phyloP scores from a whole-genome alignment of 768 basidiomycete species.

The Kwoniella mangroviensis region DNA sequence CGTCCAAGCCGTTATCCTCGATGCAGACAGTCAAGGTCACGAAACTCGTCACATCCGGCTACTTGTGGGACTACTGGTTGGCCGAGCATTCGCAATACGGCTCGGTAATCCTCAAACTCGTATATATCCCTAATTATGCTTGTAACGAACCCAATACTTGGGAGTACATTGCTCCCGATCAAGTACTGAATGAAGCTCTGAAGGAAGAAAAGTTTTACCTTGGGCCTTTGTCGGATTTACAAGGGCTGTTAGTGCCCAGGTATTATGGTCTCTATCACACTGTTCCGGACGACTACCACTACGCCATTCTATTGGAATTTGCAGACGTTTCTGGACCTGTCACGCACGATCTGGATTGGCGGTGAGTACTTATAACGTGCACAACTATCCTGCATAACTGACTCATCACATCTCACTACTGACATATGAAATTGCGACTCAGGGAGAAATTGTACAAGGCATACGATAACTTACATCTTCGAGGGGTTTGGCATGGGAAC shows the following conservation, averaged over 20 bases:
- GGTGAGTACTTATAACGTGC: neutral
- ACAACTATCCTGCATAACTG: neutral
- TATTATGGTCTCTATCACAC: neutral
- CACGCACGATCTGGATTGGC: neutral
- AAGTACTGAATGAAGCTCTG: neutral
- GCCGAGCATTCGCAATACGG: neutral
- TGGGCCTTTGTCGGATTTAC: neutral
- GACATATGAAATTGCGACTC: too few species aligned
- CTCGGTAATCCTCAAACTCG: neutral
- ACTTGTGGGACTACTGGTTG: constrained; percentile 9
- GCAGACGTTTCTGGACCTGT: neutral
- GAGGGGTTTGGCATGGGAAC: neutral
- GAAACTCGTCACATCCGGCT: neutral
- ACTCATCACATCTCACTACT: neutral
- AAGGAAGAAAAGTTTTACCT: neutral
- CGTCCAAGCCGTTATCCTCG: neutral
- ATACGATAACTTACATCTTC: neutral
- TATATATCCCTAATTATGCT: neutral
- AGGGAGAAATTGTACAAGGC: neutral
- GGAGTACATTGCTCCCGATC: neutral
- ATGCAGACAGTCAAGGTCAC: neutral
- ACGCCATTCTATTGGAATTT: neutral
- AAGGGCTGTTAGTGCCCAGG: neutral
- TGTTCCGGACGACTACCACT: too few species aligned
- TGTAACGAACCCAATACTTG: neutral